phyloP scores from a whole-genome alignment of 768 basidiomycete genomes.

The Pisolithus marmoratus region DNA sequence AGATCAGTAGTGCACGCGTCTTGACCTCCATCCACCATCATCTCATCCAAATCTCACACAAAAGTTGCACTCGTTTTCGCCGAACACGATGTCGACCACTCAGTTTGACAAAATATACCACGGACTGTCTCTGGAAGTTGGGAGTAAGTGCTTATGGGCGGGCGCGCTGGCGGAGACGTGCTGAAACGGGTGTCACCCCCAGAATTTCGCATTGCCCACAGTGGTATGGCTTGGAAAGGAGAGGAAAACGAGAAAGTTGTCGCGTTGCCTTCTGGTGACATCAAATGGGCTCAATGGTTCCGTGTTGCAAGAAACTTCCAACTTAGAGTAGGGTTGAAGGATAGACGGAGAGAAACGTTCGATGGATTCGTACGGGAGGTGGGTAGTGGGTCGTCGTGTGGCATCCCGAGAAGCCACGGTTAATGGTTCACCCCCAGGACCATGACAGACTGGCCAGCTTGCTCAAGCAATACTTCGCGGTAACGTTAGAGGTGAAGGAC shows the following conservation, averaged over 20 bases:
- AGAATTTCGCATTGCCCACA: slow-evolving; percentile 85
- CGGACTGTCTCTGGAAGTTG: slow-evolving; percentile 63
- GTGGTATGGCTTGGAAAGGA: slow-evolving; percentile 94
- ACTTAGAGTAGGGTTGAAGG: slow-evolving; percentile 75
- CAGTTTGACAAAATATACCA: slow-evolving; percentile 87
- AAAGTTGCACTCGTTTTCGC: not conserved
- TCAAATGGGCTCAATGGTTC: slow-evolving; percentile 89
- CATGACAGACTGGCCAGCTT: slow-evolving; percentile 78
- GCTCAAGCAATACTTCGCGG: slow-evolving; percentile 81
- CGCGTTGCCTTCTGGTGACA: slow-evolving; percentile 62
- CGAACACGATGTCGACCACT: slow-evolving; percentile 48
- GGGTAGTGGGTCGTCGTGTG: slow-evolving; percentile 2
- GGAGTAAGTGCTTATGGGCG: slow-evolving; percentile 56
- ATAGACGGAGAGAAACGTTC: slow-evolving; percentile 76
- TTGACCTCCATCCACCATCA: slow-evolving; percentile 12
- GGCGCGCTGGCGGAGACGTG: not conserved
- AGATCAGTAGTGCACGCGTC: slow-evolving; percentile 15
- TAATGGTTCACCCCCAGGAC: slow-evolving; percentile 47
- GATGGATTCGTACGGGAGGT: slow-evolving; percentile 94
- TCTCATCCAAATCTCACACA: not conserved
- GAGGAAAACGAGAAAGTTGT: slow-evolving; percentile 58
- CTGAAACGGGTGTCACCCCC: not conserved
- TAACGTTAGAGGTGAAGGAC: slow-evolving; percentile 83
- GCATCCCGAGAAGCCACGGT: not conserved
- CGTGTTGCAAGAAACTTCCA: slow-evolving; percentile 92